These are phyloP conservation scores for Diversispora epigaea DNA, from an alignment of 192 early-diverging fungal species.

Conservation along the genomic window DNA sequence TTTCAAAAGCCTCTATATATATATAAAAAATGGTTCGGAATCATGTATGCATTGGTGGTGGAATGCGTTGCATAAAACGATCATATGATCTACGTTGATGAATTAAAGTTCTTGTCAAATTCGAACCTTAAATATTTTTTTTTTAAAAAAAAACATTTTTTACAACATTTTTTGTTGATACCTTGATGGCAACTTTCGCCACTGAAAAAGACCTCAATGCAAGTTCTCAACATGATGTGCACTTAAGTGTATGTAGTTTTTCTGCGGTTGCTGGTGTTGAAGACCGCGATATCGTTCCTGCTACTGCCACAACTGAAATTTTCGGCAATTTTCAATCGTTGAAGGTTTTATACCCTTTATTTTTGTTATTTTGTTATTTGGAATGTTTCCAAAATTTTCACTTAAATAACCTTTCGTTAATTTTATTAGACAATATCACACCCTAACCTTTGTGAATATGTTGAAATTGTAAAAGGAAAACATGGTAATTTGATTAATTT, in stretches of 20 bases:
- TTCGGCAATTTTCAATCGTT: slow-evolving; percentile 49
- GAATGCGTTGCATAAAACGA: no score
- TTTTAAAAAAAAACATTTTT: no score
- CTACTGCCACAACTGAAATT: slow-evolving; percentile 49
- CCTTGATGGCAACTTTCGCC: slow-evolving; percentile 31
- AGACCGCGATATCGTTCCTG: slow-evolving; percentile 39
- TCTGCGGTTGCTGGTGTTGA: slow-evolving; percentile 16
- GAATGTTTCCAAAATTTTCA: not conserved
- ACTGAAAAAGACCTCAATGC: slow-evolving; percentile 27
- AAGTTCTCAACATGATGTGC: slow-evolving; percentile 17
- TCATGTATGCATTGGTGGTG: no score
- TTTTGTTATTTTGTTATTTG: not conserved
- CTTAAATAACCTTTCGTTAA: not conserved
- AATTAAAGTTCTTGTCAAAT: no score
- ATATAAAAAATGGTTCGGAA: no score
- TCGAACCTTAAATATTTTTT: no score
- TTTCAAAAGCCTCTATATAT: no score
- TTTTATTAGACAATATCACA: slow-evolving; percentile 50
- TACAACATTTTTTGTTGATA: not conserved
- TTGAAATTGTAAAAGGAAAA: slow-evolving; percentile 64
- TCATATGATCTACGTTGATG: no score
- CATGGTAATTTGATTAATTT: slow-evolving; percentile 45
- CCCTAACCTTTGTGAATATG: slow-evolving; percentile 63
- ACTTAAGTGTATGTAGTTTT: slow-evolving; percentile 28
- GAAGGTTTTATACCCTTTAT: slow-evolving; percentile 36